Conservation (phyloP, 345 rosid species). For the Angophora floribunda region DNA sequence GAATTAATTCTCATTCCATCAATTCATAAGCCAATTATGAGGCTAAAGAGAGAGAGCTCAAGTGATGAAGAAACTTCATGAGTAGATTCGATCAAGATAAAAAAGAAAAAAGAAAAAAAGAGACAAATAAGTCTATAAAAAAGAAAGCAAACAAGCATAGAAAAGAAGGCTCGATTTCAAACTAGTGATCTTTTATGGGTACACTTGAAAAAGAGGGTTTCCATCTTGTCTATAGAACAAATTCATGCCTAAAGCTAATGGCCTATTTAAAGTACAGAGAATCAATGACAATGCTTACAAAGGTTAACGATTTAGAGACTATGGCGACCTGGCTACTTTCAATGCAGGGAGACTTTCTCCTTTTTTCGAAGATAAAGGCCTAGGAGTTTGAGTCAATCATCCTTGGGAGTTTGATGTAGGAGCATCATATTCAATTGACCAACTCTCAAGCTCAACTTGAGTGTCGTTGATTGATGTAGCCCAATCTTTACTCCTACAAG, state of each 20-base stretch:
- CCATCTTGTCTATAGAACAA: neutral
- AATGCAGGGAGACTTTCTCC: neutral
- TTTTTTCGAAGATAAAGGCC: neutral
- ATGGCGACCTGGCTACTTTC: neutral
- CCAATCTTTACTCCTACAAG: neutral
- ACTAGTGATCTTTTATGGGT: neutral
- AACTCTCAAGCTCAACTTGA: neutral
- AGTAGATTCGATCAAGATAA: neutral
- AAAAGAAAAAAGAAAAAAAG: too few relatives aligned
- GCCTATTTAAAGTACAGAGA: neutral
- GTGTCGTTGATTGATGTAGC: too few relatives aligned
- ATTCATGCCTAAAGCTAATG: neutral
- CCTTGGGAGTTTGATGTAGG: neutral
- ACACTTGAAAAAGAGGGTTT: neutral
- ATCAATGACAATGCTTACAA: neutral
- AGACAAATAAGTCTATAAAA: neutral
- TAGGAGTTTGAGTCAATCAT: neutral
- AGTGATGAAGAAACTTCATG: neutral
- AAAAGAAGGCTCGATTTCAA: neutral
- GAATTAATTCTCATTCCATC: neutral
- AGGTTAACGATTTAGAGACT: neutral
- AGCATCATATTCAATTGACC: neutral
- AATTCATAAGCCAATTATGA: too few relatives aligned
- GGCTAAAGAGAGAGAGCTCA: neutral
- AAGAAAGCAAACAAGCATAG: neutral